Evolutionary conservation across 495 filamentous ascomycete species (phyloP).

Genomic region (Platismatia glauca): DNA sequence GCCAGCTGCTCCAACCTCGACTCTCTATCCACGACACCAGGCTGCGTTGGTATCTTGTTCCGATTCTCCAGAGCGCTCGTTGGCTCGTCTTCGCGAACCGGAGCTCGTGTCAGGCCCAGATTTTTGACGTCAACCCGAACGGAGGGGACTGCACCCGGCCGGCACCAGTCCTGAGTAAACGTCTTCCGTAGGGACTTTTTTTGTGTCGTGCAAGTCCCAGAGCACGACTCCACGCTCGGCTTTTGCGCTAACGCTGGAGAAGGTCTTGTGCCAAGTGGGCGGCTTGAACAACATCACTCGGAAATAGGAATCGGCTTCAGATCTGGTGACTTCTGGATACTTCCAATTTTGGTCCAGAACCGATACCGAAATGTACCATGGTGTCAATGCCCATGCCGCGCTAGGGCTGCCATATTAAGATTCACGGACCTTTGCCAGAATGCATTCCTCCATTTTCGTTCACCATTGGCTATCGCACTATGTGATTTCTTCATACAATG

Average conservation of each 20-base stretch:
- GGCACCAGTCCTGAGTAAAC: background rate
- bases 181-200: background rate
- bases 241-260: background rate
- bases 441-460: background rate
- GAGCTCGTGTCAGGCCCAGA: background rate
- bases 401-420: background rate
- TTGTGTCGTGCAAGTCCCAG: background rate
- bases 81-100: background rate
- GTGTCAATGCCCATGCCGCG: background rate
- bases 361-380: background rate
- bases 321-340: background rate
- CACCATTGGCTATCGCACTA: background rate
- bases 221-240: background rate
- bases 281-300: background rate
- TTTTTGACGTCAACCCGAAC: background rate
- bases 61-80: background rate
- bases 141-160: background rate
- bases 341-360: background rate
- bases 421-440: background rate
- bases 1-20: no score
- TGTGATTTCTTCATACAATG: background rate
- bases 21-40: background rate
- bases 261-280: background rate
- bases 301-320: background rate
- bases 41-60: background rate